Conservation (phyloP, 2,329 filamentous ascomycete genomes). For the Calonectria multiphialidica region DNA sequence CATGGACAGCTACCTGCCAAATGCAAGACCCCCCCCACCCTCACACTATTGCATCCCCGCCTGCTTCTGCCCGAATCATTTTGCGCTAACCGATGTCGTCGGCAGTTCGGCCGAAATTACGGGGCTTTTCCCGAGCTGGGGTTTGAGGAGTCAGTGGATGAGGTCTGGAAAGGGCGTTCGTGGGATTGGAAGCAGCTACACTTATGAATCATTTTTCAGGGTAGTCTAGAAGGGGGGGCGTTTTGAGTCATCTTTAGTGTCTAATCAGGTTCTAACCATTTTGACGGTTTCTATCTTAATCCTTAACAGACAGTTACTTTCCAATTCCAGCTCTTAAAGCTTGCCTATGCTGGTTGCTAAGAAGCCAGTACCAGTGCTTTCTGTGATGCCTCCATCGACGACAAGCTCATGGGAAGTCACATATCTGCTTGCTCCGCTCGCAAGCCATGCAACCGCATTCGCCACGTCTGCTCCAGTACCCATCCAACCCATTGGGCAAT, state of each 20-base stretch:
- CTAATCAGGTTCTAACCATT: not conserved
- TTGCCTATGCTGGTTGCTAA: too few relatives aligned
- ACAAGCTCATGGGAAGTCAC: conserved; percentile 1
- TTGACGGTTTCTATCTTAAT: not conserved
- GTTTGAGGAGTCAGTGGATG: not conserved
- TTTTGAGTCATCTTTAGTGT: not conserved
- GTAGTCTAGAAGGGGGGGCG: too few relatives aligned
- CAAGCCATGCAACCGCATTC: not conserved
- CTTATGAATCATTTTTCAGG: too few relatives aligned
- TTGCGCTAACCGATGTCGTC: not conserved
- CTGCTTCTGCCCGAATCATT: not conserved
- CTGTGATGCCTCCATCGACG: not conserved
- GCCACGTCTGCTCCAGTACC: not conserved
- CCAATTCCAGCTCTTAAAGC: not conserved
- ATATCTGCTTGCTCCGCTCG: not conserved
- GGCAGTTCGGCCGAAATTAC: not conserved
- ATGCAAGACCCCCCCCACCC: not conserved
- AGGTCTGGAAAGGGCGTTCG: too few relatives aligned
- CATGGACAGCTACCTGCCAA: not conserved
- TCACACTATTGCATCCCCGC: not conserved
- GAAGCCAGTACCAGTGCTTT: not conserved
- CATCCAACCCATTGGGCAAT: conserved; percentile 3
- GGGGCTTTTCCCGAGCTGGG: not conserved
- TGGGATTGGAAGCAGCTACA: too few relatives aligned
- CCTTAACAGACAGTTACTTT: not conserved